These are phyloP conservation scores for Nidularia sp. DNA, from an alignment of 768 basidiomycete species.

Conservation along the genomic window DNA sequence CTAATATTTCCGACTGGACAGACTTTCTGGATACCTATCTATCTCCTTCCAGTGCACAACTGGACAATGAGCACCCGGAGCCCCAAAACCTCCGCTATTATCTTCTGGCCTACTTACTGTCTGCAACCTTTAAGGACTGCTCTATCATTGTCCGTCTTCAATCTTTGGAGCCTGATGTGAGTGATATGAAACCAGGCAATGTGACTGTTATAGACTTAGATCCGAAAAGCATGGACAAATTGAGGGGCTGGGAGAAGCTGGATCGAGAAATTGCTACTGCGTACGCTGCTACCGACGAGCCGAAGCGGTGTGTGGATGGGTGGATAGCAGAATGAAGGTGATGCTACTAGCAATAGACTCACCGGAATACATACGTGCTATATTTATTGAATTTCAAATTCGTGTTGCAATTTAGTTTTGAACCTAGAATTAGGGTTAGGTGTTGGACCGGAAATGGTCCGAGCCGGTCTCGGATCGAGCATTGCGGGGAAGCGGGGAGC, in stretches of 20 bases:
- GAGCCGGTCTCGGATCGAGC: too few species aligned
- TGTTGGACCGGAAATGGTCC: too few species aligned
- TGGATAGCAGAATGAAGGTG: not conserved
- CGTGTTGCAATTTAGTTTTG: too few species aligned
- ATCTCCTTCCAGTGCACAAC: conserved; percentile 18
- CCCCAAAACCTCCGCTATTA: conserved; percentile 54
- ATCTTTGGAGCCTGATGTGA: conserved; percentile 16
- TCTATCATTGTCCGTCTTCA: conserved; percentile 46
- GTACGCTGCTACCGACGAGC: conserved; percentile 12
- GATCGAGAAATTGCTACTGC: conserved; percentile 56
- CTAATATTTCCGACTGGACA: conserved; percentile 62
- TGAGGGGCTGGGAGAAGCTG: conserved; percentile 69
- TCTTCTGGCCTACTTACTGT: conserved; percentile 74
- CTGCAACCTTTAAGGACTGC: conserved; percentile 96
- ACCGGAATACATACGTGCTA: too few species aligned
- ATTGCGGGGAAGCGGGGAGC: not conserved
- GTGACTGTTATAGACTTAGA: conserved; percentile 86
- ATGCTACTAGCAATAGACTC: too few species aligned
- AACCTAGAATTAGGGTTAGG: too few species aligned
- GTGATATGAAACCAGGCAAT: conserved; percentile 16
- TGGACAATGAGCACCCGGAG: conserved; percentile 32
- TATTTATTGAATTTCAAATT: too few species aligned
- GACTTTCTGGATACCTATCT: conserved; percentile 56
- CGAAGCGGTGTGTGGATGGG: conserved; percentile 29
- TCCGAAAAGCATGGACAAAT: conserved; percentile 62